Conservation (phyloP, 805 yeast genomes). For the Pichia cephalocereana region DNA sequence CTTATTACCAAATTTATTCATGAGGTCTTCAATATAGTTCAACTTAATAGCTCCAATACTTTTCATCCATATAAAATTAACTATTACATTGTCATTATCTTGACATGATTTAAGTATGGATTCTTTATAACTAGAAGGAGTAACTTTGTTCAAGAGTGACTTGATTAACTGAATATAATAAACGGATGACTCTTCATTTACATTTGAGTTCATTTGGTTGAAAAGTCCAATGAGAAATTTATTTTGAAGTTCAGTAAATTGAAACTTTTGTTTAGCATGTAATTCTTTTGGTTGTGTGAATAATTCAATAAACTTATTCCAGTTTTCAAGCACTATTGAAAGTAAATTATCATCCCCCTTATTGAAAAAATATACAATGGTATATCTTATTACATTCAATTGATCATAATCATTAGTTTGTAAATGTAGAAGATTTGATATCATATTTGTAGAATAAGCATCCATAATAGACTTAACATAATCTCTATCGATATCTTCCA, state of each 20-base stretch:
- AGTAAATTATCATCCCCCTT: not conserved
- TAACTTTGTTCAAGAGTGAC: not conserved
- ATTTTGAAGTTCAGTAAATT: not conserved
- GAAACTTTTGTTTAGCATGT: not conserved
- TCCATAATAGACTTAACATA: not conserved
- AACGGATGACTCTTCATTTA: not conserved
- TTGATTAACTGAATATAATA: not conserved
- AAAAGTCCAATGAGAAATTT: not conserved
- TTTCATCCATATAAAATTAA: conserved; percentile 4
- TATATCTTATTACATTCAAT: not conserved
- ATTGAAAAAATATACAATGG: not conserved
- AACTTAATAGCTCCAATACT: not conserved
- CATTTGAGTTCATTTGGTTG: not conserved
- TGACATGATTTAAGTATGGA: not conserved
- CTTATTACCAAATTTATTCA: conserved; percentile 18
- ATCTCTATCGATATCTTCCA: not conserved
- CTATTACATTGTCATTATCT: not conserved
- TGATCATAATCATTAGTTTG: not conserved
- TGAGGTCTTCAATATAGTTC: not conserved
- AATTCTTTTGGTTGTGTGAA: not conserved
- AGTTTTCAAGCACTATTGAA: not conserved
- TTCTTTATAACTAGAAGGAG: not conserved
- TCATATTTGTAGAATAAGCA: not conserved
- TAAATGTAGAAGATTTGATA: not conserved
- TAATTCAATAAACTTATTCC: not conserved